Evolutionary conservation across 148 eudicot genomes (phyloP), one percentile per base, ranked within the genome.

Genomic region (Rhododendron henanense): DNA sequence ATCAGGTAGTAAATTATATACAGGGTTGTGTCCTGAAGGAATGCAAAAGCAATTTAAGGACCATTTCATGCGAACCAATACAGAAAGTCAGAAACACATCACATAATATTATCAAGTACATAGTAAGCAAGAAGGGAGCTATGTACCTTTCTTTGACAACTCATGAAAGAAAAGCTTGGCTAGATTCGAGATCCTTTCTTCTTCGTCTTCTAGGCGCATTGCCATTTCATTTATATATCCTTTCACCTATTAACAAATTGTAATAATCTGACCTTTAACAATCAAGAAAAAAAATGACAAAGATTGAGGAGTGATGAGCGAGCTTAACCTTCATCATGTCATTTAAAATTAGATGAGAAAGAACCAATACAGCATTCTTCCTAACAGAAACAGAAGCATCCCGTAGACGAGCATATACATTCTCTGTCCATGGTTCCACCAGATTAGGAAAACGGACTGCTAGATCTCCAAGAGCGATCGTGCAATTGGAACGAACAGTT

Each of bases 371-470:
- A 84, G 98, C 99, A 93, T 95, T 97, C 89, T 95, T 97, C 87
- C 99, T 87, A 84, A 97, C 99, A 86, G 96, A 91, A 75, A 85
- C 91, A 81, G 98, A 95, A 75, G 93, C 90, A 88, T 97, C 99
- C 48, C 91, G 91, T 88, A 97, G 90, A 73, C 98, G 94, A 55
- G 96, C 92, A 92, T 97, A 97, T 93, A 97, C 93, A 87, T 95
- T 91, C 85, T 97, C 98, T 10, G 99, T 97, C 98, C 99, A 97
- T 73, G 99, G 99, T 89, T 97, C 99, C 88, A 97, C 86, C 84
- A 95, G 86, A 92, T 97, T 97, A 57, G 99, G 99, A 91, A 94
- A 94, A 48, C 99, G 98, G 87, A 97, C 98, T 16, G 98, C 98
- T 83, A 97, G 88, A 85, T 97, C 99, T 63, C 99, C 99, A 90